Conservation (phyloP, 192 early-diverging fungal species). For the Coemansia sp. region DNA sequence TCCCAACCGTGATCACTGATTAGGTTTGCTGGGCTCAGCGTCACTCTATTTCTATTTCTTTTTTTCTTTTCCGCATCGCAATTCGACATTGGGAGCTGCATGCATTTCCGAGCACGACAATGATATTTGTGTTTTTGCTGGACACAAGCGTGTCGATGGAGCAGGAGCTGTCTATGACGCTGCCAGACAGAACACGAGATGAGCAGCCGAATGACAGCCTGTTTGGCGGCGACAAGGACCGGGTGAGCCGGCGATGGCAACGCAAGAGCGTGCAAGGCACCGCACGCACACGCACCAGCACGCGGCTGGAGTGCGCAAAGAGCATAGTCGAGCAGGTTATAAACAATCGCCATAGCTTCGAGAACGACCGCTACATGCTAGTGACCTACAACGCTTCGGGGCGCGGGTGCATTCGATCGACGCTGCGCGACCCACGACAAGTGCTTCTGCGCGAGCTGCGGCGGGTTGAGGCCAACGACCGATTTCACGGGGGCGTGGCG, state of each 20-base stretch:
- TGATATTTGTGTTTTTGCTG: slow-evolving; percentile 71
- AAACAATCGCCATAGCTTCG: slow-evolving; percentile 47
- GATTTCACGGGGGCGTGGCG: slow-evolving; percentile 64
- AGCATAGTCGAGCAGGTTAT: slow-evolving; percentile 72
- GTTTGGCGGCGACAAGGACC: slow-evolving; percentile 28
- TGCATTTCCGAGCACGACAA: not conserved
- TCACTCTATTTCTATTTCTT: not conserved
- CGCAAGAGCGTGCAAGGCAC: slow-evolving; percentile 18
- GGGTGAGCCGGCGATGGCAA: slow-evolving; percentile 44
- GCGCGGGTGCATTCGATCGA: slow-evolving; percentile 33
- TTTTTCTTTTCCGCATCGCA: not conserved
- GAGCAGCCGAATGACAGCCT: slow-evolving; percentile 29
- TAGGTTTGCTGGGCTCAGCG: no score
- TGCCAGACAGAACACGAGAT: slow-evolving; percentile 5
- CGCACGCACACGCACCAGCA: slow-evolving; percentile 7
- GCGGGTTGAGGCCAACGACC: slow-evolving; percentile 57
- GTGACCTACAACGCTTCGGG: slow-evolving; percentile 60
- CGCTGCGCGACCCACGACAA: slow-evolving; percentile 50
- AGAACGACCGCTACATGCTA: slow-evolving; percentile 73
- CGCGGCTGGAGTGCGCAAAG: slow-evolving; percentile 69
- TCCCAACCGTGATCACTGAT: no score
- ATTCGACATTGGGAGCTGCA: not conserved
- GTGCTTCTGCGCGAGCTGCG: slow-evolving; percentile 62
- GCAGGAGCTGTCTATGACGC: slow-evolving; percentile 27
- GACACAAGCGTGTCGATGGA: slow-evolving; percentile 86